Evolutionary conservation across 139 green algal genomes (phyloP), one percentile per base, ranked within the genome.

Genomic region (Picochlorum sp.): DNA sequence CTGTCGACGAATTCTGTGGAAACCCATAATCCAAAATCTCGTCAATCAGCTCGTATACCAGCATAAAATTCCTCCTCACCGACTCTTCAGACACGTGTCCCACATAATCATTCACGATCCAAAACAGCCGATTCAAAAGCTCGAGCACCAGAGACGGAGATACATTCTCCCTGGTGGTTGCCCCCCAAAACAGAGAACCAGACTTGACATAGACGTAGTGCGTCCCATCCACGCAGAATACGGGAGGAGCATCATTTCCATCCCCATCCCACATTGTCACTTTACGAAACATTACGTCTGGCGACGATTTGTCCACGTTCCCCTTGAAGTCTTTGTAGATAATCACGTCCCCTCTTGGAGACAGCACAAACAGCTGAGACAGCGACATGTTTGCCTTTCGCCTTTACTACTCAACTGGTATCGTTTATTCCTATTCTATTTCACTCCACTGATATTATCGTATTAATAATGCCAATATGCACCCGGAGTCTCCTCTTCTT

Each of bases 21-120:
- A 77, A 72, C 24, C 86, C 88, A 40, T 94, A 94, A 70, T 95
- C 88, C 2, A 93, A 70, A 7, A 84, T 69, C 68, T 99, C 93
- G 51, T 97, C 93, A 45, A 99, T 72, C 26, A 99, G 80, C 75
- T 99, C 93, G 64, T 98, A 98, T 26, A 96, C 69, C 0, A 99
- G 79, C 26, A 95, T 66, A 58, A 96, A 94, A 76, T 99, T 99
- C 53, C 89, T 88, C 25, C 93, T 75, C 18, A 98, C 74, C 8
- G 82, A 82, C 32, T 98, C 93, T 65, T 98, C 90, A 40, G 57
- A 86, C 7, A 98, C 68, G 24, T 82, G 61, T 20, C 89, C 89
- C 67, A 84, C 89, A 67, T 94, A 95, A 76, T 96, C 89, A 57
- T 78, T 67, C 50, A 90, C 85, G 53, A 97, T 89, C 28, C 73